phyloP scores from a whole-genome alignment of 148 eudicot genomes.

The Amaranthus hypochondriacus region DNA sequence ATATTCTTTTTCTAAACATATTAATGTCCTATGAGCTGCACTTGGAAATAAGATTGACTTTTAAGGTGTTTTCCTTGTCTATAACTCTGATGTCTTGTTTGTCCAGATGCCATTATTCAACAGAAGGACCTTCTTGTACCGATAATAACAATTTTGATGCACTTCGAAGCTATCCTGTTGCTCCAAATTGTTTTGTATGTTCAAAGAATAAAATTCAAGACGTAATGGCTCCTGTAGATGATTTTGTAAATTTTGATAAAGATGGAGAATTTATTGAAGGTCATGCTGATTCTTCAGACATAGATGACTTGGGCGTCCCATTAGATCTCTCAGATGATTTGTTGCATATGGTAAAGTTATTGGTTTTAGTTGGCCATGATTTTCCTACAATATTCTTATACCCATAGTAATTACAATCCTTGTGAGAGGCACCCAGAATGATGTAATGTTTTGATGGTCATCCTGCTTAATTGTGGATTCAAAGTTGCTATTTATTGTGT shows the following conservation, averaged over 20 bases:
- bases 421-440: neutral
- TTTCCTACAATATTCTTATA: neutral
- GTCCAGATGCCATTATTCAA: slow-evolving; percentile 41
- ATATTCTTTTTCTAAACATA: neutral
- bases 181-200: slow-evolving; percentile 22
- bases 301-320: slow-evolving; percentile 48
- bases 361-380: neutral
- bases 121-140: slow-evolving; percentile 26
- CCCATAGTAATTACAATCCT: neutral
- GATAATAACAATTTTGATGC: slow-evolving; percentile 16
- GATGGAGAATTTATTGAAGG: slow-evolving; percentile 23
- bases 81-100: slow-evolving; percentile 8
- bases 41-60: neutral
- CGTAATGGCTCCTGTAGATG: slow-evolving; percentile 26
- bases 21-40: neutral
- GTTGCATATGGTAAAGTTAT: slow-evolving; percentile 67
- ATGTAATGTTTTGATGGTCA: neutral
- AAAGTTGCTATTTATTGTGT: neutral
- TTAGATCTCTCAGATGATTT: slow-evolving; percentile 99
- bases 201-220: slow-evolving; percentile 28
- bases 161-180: slow-evolving; percentile 20
- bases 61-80: neutral
- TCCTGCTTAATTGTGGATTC: neutral
- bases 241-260: slow-evolving; percentile 28
- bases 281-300: slow-evolving; percentile 20